These are phyloP conservation scores for Penicillium riverlandense DNA, from an alignment of 495 filamentous ascomycete species.

Conservation along the genomic window DNA sequence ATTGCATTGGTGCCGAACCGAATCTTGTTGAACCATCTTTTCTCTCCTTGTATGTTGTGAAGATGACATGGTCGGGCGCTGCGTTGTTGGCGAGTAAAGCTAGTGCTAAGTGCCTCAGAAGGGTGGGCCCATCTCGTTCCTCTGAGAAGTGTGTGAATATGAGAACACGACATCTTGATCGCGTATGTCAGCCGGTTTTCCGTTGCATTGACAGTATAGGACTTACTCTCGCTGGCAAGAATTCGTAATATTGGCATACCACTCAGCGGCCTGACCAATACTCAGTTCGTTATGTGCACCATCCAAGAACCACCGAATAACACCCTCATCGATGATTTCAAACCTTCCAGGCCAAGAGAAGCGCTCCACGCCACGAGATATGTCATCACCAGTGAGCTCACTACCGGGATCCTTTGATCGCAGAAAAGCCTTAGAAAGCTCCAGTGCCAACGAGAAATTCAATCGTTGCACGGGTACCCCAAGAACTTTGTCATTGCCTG, in stretches of 20 bases:
- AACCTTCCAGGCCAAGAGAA: constrained; percentile 40
- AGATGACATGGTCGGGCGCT: background rate
- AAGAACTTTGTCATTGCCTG: constrained; percentile 12
- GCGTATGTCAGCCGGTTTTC: background rate
- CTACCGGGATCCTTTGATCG: constrained; percentile 10
- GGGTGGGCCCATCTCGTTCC: background rate
- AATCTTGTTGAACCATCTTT: background rate
- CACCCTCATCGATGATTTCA: constrained; percentile 25
- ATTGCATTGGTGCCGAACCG: background rate
- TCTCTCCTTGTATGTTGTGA: background rate
- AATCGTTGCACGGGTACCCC: constrained; percentile 27
- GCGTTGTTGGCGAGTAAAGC: background rate
- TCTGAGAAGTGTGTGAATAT: background rate
- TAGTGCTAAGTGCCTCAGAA: background rate
- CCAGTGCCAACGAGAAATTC: constrained; percentile 35
- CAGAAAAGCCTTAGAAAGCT: constrained; percentile 18
- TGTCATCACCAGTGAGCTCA: constrained; percentile 12
- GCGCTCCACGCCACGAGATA: constrained; percentile 26
- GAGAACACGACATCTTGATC: background rate
- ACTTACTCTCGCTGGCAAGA: background rate
- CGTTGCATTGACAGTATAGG: background rate
- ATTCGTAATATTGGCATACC: constrained; percentile 25
- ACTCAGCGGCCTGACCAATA: constrained; percentile 29
- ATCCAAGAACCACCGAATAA: constrained; percentile 38
- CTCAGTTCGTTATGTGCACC: constrained; percentile 44